These are phyloP conservation scores for Boechera divaricarpa DNA, from an alignment of 345 rosid genomes.

Conservation along the genomic window DNA sequence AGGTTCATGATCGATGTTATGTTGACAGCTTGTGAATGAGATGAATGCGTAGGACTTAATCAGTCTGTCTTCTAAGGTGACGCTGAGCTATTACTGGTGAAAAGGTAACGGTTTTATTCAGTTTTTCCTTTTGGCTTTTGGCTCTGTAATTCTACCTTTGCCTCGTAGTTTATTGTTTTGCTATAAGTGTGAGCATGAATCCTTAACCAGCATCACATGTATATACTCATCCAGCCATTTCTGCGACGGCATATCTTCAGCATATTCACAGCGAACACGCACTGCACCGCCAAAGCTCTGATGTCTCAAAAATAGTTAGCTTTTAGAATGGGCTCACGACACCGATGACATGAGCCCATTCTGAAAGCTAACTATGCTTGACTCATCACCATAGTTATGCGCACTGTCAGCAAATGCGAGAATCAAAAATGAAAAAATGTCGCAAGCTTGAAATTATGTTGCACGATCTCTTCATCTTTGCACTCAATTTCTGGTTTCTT, in stretches of 20 bases:
- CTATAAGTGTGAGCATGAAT: constrained; percentile 9
- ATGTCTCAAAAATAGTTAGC: constrained; percentile 2
- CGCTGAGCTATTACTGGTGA: constrained; percentile 58
- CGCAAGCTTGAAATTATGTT: constrained; percentile 7
- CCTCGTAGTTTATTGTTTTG: constrained; percentile 15
- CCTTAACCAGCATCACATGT: background rate
- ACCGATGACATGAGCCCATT: background rate
- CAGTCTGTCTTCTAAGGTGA: constrained; percentile 61
- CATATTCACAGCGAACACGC: constrained; percentile 2
- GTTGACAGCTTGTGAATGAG: constrained; percentile 57
- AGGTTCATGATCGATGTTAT: constrained; percentile 51
- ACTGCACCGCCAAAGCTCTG: constrained; percentile 12
- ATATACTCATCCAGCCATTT: constrained; percentile 14
- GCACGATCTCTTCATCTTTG: constrained; percentile 9
- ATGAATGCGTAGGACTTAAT: constrained; percentile 63
- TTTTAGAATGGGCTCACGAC: constrained; percentile 21
- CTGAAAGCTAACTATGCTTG: background rate
- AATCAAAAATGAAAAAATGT: constrained; percentile 33
- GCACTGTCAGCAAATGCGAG: constrained; percentile 56
- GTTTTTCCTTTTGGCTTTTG: background rate
- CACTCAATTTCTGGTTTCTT: constrained; percentile 16
- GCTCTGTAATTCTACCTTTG: background rate
- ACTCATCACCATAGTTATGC: constrained; percentile 26
- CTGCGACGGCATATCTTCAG: constrained; percentile 3
- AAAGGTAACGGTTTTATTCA: constrained; percentile 53